A percentile compares a stretch with the other conserved stretches of the same genome.
Conservation (phyloP, 768 basidiomycete species). For the Hericium rajendrae region DNA sequence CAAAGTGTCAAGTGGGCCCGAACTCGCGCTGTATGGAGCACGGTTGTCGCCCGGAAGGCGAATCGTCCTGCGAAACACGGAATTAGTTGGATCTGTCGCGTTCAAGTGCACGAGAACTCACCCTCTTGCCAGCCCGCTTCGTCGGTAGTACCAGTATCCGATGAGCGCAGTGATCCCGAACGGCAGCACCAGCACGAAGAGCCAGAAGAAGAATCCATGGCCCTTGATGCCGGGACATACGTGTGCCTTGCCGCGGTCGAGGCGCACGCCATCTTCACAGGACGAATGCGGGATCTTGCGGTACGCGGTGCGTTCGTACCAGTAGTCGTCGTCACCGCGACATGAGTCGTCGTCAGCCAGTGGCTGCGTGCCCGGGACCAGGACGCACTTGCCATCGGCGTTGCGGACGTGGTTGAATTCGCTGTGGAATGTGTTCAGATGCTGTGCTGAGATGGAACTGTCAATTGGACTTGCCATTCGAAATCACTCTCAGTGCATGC, state of each 20-base stretch:
- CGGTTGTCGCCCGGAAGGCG: constrained; percentile 53
- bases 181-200: constrained; percentile 64
- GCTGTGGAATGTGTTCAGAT: constrained; percentile 30
- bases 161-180: constrained; percentile 68
- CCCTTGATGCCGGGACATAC: constrained; percentile 73
- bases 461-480: constrained; percentile 64
- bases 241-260: constrained; percentile 67
- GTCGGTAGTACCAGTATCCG: constrained; percentile 74
- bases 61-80: constrained; percentile 44
- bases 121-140: constrained; percentile 68
- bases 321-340: constrained; percentile 54
- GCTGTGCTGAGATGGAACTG: too few relatives aligned
- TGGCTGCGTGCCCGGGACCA: constrained; percentile 59
- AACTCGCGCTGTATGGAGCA: constrained; percentile 29
- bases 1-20: constrained; percentile 55
- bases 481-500: constrained; percentile 70
- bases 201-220: constrained; percentile 78
- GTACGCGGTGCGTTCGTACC: constrained; percentile 92
- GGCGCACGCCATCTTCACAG: constrained; percentile 74
- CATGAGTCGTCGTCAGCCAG: constrained; percentile 57
- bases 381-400: constrained; percentile 61
- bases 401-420: constrained; percentile 88
- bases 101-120: constrained; percentile 27
- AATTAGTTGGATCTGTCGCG: constrained; percentile 8
- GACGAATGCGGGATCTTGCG: constrained; percentile 84